Base-by-base conservation (phyloP, 139 green algal species). In the Chlorella sp. region DNA sequence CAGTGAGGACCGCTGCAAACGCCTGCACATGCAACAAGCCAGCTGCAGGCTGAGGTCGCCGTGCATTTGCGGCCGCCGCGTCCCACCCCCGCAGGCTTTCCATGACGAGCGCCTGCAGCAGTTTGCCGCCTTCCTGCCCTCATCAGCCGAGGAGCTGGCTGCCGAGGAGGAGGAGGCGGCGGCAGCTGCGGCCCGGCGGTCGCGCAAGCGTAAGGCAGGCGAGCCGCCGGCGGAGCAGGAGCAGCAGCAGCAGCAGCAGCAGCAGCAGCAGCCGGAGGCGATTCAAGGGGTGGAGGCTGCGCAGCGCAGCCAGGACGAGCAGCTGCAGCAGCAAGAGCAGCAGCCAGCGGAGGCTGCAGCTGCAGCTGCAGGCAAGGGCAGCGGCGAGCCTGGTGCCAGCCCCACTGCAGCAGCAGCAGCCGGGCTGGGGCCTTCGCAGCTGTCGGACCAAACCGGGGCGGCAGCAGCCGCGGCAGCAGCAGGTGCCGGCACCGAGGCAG, bases 101-200 rank as follows among this genome's bases (percentile, higher is more conserved):
- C 73, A 73, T 62, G 75, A 80, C 16, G 80, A 58, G 34, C 46
- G 83, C 17, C 73, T 81, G 78, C 77, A 56, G 44, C 76, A 41
- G 34, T 82, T 79, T 74, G 58, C 72, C 1, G 40, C 41, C 28
- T 85, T 80, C 43, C 85, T 78, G 44, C 64, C 79, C 38, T 44
- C 32, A 48, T 32, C 28, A 2, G 67, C 69, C 1, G 54, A 74
- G 67, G 58, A 80, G 74, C 54, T 6, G 76, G 65, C 69, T 28
- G 60, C 41, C 36, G 64, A 48, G 46, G 30, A 62, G 64, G 54
- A 81, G 76, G 48, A 28, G 22, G 68, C 30, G 67, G 72, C 54
- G 46, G 70, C 36, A 46, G 62, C 40, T 51, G 77, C 69, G 26
- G 78, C 44, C 58, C 58, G 73, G 74, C 40, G 51, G 73, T 6